Percentiles rank a stretch among this genome's conserved stretches.
Conservation (phyloP, 441 rosid species). For the Biscutella laevigata region DNA sequence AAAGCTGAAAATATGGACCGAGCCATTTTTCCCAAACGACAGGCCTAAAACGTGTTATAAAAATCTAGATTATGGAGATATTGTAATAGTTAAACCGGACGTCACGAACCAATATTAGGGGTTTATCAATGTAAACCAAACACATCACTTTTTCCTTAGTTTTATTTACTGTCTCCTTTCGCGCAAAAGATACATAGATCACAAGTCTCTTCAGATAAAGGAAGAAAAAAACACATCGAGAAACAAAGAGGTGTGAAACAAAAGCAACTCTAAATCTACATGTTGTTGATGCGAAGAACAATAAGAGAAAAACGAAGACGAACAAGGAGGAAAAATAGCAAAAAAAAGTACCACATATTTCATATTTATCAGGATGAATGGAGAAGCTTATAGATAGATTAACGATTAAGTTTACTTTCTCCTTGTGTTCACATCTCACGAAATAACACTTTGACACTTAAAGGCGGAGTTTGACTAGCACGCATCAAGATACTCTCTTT, state of each 20-base stretch:
- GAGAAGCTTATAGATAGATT: too few species aligned
- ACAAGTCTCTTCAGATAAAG: conserved; percentile 13
- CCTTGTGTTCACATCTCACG: conserved; percentile 13
- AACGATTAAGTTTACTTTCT: conserved; percentile 11
- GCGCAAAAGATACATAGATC: conserved; percentile 19
- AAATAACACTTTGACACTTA: conserved; percentile 9
- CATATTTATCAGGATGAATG: too few species aligned
- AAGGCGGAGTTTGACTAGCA: neutral
- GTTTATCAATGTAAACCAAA: too few species aligned
- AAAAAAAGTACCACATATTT: conserved; percentile 21
- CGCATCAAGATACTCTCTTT: conserved; percentile 46
- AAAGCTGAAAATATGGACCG: neutral
- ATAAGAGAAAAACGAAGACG: conserved; percentile 6
- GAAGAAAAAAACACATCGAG: conserved; percentile 10
- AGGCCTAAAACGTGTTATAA: neutral
- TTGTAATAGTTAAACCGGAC: neutral
- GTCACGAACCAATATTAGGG: too few species aligned
- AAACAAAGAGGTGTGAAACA: conserved; percentile 19
- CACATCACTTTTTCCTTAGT: neutral
- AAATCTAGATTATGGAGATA: neutral
- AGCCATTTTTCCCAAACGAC: too few species aligned
- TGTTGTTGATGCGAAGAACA: conserved; percentile 22
- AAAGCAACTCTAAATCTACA: conserved; percentile 19
- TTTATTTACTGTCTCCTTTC: conserved; percentile 17
- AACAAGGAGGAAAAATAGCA: neutral